Base-by-base conservation (phyloP, 495 filamentous ascomycete species). In the Bombardia bombarda region DNA sequence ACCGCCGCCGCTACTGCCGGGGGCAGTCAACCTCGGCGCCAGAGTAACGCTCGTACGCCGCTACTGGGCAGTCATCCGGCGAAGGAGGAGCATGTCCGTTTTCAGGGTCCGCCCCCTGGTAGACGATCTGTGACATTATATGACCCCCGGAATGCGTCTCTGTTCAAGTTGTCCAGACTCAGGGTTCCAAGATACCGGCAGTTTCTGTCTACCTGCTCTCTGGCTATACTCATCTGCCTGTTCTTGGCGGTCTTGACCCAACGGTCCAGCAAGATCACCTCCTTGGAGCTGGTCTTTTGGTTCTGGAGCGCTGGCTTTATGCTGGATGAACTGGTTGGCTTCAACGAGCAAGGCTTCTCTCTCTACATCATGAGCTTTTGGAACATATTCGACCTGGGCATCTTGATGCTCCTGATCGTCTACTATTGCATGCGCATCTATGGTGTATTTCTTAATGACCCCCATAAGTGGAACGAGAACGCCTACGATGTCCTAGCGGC, bases 261-360 rank as follows among this genome's bases (percentile, higher is more conserved):
- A 56, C 68, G 84, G 42, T 87, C 86, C 16, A 74, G 75, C 32
- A 68, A 71, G 18, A 94, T 96, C 52, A 92, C 87, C 10, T 68
- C 77, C 3, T 62, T 95, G 7, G 90, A 96, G 60, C 60, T 95
- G 17, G 52, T 92, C 9, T 95, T 96, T 58, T 96, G 90, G 90
- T 82, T 96, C 58, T 96, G 90, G 90, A 90, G 86, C 56, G 84
- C 86, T 18, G 90, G 90, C 3, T 96, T 90, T 61, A 93, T 95
- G 86, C 81, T 96, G n/a, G 87, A 93, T 53, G 88, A 95, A 60
- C 70, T 95, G 32, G 85, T 92, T 22, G 87, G 87, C 6, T 93
- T 93, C 70, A 90, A 87, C 50, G 88, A 95, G 56, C 85, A 93
- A 55, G 90, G 90, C 6, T 92, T 95, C 57, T 87, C 87, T 38